Base-by-base conservation (phyloP, 1,284 basidiomycete species). In the Moesziomyces aphidis region DNA sequence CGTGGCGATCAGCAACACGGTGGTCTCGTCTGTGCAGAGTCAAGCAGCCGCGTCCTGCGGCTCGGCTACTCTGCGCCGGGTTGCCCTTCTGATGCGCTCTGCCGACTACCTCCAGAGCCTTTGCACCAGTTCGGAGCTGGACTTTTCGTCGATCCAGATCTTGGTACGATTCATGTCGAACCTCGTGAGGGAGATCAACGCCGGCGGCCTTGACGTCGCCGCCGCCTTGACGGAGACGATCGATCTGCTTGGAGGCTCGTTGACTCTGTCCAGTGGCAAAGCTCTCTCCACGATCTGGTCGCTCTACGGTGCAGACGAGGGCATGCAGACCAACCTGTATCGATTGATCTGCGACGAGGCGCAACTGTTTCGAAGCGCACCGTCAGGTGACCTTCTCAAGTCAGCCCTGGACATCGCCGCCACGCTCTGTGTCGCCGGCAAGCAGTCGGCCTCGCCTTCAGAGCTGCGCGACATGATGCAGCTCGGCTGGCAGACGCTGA, bases 331-430 rank as follows among this genome's bases (percentile, higher is more conserved):
- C 22, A 73, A 58, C 36, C 22, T 73, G 19, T 73, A 53, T 45
- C 64, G 65, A 53, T 57, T 73, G 50, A 64, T 73, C 21, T 61
- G 56, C 43, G 70, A 73, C 39, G 61, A 73, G 48, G 31, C 57
- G 15, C 45, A 53, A 28, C 5, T 52, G 15, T 57, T 61, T 17
- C 61, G 61, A 1, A 19, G 36, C 15, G 50, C 50, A 34, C 31
- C 31, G 26, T 50, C 58, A 11, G 36, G 52, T 21, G 67, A 76
- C n/a, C 36, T 76, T 22, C 73, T 87, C 23, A 54, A 69, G 3
- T 80, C 84, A 10, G 80, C 81, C 4, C 56, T 86, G 1, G 52
- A 69, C 13, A 52, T 71, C 1, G 69, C 66, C 19, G 76, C 78
- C 10, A 75, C 70, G 8, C 64, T 79, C 8, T 59, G 70, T 34